Conservation (phyloP, 1,284 basidiomycete species). For the Heterobasidion irregulare region DNA sequence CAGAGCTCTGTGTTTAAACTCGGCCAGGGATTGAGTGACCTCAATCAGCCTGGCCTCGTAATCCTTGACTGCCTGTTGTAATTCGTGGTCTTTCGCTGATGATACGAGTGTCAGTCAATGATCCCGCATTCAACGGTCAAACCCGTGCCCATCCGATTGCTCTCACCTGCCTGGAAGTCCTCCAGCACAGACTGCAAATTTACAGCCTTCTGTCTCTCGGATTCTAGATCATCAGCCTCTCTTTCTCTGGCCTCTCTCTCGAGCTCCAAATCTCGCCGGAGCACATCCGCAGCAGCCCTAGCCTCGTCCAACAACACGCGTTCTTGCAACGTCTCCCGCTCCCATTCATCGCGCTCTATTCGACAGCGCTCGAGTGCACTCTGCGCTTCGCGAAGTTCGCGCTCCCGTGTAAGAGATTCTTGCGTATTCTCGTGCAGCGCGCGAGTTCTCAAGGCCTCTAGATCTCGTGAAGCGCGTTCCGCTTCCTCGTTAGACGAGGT, state of each 20-base stretch:
- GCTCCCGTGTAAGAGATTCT: conserved; percentile 56
- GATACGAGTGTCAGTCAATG: neutral
- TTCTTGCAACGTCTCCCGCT: conserved; percentile 70
- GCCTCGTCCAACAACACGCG: conserved; percentile 64
- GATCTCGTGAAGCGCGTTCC: conserved; percentile 59
- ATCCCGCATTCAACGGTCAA: neutral
- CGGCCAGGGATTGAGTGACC: conserved; percentile 67
- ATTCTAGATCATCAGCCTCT: conserved; percentile 48
- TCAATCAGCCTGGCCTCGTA: conserved; percentile 69
- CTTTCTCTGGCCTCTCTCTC: conserved; percentile 49
- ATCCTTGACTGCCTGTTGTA: conserved; percentile 73
- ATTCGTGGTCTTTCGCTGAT: conserved; percentile 67
- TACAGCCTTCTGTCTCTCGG: conserved; percentile 67
- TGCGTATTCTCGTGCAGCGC: conserved; percentile 57
- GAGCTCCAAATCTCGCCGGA: conserved; percentile 62
- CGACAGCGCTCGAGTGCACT: conserved; percentile 79
- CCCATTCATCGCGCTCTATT: conserved; percentile 86
- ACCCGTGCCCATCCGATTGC: conserved; percentile 3
- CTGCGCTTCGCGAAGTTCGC: conserved; percentile 73
- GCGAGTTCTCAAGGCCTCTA: conserved; percentile 56
- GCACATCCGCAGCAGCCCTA: conserved; percentile 43
- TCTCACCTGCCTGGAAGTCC: conserved; percentile 87
- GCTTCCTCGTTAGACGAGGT: conserved; percentile 67
- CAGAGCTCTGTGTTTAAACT: conserved; percentile 80
- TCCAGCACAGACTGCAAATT: conserved; percentile 91